These are phyloP conservation scores for Sugiyamaella qingdaonensis DNA, from an alignment of 805 yeast genomes.

Conservation along the genomic window DNA sequence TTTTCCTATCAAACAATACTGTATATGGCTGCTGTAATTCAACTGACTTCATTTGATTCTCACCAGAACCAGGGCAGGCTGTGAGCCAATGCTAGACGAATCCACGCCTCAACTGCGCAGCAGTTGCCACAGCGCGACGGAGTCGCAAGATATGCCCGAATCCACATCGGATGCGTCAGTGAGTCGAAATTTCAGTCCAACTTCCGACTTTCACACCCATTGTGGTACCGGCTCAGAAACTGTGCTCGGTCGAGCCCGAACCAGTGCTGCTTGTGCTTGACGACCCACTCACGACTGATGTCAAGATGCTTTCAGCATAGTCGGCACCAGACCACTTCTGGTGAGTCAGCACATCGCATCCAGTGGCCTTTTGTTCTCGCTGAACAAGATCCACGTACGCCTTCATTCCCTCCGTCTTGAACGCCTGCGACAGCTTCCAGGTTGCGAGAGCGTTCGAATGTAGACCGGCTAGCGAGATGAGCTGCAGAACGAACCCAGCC, in stretches of 20 bases:
- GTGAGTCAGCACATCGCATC: conserved; percentile 54
- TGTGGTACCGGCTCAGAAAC: conserved; percentile 16
- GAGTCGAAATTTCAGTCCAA: too few relatives aligned
- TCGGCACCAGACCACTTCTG: conserved; percentile 64
- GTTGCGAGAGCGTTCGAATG: conserved; percentile 51
- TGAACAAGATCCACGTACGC: conserved; percentile 55
- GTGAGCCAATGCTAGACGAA: too few relatives aligned
- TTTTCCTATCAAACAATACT: too few relatives aligned
- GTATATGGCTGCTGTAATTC: too few relatives aligned
- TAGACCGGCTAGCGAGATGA: conserved; percentile 58
- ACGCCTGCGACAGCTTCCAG: conserved; percentile 47
- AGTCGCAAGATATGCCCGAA: too few relatives aligned
- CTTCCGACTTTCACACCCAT: too few relatives aligned
- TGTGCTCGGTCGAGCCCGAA: conserved; percentile 40
- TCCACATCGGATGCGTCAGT: too few relatives aligned
- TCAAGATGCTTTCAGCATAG: conserved; percentile 44
- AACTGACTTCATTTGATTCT: too few relatives aligned
- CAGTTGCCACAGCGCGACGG: too few relatives aligned
- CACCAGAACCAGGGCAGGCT: too few relatives aligned
- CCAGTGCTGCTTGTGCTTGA: conserved; percentile 43
- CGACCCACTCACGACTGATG: conserved; percentile 42
- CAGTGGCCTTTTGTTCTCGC: conserved; percentile 40
- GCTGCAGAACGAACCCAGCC: conserved; percentile 54
- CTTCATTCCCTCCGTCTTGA: conserved; percentile 52
- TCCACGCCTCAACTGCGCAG: too few relatives aligned